Base-by-base conservation (phyloP, 2,329 filamentous ascomycete species). In the Phaeophleospora eucalypticola region DNA sequence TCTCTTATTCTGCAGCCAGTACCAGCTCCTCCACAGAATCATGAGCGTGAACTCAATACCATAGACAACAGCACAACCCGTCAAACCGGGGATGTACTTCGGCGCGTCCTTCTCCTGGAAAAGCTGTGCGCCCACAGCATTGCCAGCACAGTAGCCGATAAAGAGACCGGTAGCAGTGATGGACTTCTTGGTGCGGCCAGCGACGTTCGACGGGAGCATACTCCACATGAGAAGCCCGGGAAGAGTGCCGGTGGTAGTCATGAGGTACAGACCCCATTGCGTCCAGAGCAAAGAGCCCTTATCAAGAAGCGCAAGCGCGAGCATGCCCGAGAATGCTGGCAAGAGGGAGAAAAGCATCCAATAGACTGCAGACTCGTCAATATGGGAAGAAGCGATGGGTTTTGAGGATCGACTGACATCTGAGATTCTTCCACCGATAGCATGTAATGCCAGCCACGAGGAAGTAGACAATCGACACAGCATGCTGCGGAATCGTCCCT, bases 41-140 rank as follows among this genome's bases (percentile, higher is more conserved):
- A 48, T 43, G n/a, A 38, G 21, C 4, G 16, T 20, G 17, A 41
- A 36, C 20, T 49, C 41, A 24, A 49, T 20, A 1, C 41, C 46
- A 16, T 45, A 49, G 1, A 49, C 42, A 29, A 68, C 49, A 1
- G 67, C 63, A 42, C 69, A 72, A 7, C 53, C 57, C n/a, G 55
- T 53, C 12, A 68, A 71, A 8, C 70, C 71, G 2, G 68, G 65
- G 3, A 71, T 61, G 48, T 73, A 73, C 29, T 65, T 63, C 0
- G 70, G 71, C 4, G 71, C 70, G 51, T 73, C 71, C 27, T 63
- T 61, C 2, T 65, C 57, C 36, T 63, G 59, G 58, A 73, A 74
- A 38, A 73, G 70, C 55, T 73, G 69, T 4, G 67, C 68, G 2
- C 71, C 71, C 0, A 64, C 62, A 62, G 72, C 71, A 49, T 73